Conservation (phyloP, 108 stramenopile genomes). For the Mayamaea pseudoterrestris region DNA sequence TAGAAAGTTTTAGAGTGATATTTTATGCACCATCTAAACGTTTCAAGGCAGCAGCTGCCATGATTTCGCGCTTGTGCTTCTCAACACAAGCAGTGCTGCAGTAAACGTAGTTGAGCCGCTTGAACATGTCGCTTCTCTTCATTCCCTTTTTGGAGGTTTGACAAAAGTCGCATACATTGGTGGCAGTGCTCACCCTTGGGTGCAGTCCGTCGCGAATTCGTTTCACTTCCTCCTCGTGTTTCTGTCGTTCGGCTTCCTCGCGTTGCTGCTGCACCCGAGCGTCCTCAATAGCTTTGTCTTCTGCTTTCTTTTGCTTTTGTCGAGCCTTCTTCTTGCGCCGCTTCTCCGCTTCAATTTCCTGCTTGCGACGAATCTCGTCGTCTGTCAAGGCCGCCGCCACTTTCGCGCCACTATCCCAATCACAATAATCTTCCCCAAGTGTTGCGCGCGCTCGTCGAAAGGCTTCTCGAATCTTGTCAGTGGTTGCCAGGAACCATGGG, state of each 20-base stretch:
- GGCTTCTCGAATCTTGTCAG: slow-evolving; percentile 62
- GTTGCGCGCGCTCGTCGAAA: slow-evolving; percentile 65
- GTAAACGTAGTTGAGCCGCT: slow-evolving; percentile 65
- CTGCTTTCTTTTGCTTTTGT: slow-evolving; percentile 63
- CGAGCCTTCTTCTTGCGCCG: slow-evolving; percentile 59
- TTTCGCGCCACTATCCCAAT: slow-evolving; percentile 61
- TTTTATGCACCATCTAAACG: no score
- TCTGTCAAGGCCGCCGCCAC: slow-evolving; percentile 62
- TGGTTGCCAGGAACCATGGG: slow-evolving; percentile 57
- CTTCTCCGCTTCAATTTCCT: slow-evolving; percentile 75
- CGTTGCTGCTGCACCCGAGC: slow-evolving; percentile 15
- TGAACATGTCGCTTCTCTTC: slow-evolving; percentile 55
- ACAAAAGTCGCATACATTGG: slow-evolving; percentile 74
- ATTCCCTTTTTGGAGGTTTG: slow-evolving; percentile 42
- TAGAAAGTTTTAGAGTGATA: no score
- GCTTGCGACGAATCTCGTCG: slow-evolving; percentile 33
- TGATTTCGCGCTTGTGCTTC: slow-evolving; percentile 81
- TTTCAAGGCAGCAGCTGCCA: slow-evolving; percentile 69
- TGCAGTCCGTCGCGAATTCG: slow-evolving; percentile 27
- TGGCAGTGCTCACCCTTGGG: slow-evolving; percentile 11
- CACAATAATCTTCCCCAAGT: slow-evolving; percentile 59
- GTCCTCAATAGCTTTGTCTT: slow-evolving; percentile 20
- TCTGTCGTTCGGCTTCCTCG: slow-evolving; percentile 12
- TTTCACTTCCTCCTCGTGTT: slow-evolving; percentile 25
- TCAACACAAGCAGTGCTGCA: slow-evolving; percentile 76